A percentile compares a stretch with the other conserved stretches of the same genome.
These are phyloP conservation scores for Friedmanniomyces simplex DNA, from an alignment of 495 filamentous ascomycete genomes.

Conservation along the genomic window DNA sequence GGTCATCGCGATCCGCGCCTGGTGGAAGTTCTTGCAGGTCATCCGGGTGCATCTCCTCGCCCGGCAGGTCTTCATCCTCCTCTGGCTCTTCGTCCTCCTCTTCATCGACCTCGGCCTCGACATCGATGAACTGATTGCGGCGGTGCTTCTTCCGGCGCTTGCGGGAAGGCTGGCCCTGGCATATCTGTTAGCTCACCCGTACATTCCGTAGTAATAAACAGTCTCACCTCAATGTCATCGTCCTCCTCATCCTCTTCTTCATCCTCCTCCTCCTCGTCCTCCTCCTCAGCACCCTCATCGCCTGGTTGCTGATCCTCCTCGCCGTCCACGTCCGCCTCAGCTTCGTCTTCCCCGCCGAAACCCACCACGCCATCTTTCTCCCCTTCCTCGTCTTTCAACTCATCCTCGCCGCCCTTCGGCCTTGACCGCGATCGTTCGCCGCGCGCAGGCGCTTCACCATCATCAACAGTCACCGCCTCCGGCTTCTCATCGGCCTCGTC, in stretches of 20 bases:
- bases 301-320: slow-evolving; percentile 4
- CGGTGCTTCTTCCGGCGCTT: slow-evolving; percentile 63
- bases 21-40: slow-evolving; percentile 73
- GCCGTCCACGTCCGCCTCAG: slow-evolving; percentile 23
- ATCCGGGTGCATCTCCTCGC: slow-evolving; percentile 81
- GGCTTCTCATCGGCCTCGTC: slow-evolving; percentile 21
- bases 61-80: slow-evolving; percentile 78
- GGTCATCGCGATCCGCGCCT: slow-evolving; percentile 74
- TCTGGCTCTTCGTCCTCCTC: slow-evolving; percentile 83
- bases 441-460: neutral
- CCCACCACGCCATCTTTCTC: slow-evolving; percentile 12
- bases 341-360: slow-evolving; percentile 23
- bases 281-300: slow-evolving; percentile 42
- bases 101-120: slow-evolving; percentile 91
- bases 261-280: slow-evolving; percentile 19
- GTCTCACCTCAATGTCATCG: slow-evolving; percentile 24
- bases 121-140: slow-evolving; percentile 79
- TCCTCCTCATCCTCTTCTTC: slow-evolving; percentile 27
- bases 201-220: slow-evolving; percentile 14
- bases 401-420: slow-evolving; percentile 37
- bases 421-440: slow-evolving; percentile 15
- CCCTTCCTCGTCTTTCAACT: slow-evolving; percentile 23
- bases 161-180: slow-evolving; percentile 53
- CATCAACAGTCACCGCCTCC: slow-evolving; percentile 22
- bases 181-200: slow-evolving; percentile 2